Percentiles rank a stretch among this genome's conserved stretches.
Evolutionary conservation across 2,329 filamentous ascomycete genomes (phyloP).

Genomic region (Epichloe hybrida): DNA sequence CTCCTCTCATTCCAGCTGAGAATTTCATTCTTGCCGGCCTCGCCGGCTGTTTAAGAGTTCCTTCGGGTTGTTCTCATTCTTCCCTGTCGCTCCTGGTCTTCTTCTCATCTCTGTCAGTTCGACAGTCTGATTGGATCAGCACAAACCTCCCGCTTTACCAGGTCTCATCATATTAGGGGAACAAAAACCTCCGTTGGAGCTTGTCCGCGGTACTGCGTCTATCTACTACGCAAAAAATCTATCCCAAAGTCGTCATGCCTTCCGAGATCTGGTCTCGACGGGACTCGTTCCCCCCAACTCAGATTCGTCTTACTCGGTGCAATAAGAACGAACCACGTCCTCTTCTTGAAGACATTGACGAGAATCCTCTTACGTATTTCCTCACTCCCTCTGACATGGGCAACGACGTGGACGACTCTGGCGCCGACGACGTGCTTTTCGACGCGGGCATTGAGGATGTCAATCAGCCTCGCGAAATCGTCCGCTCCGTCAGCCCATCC

Average conservation of each 20-base stretch:
- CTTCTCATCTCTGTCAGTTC: not conserved
- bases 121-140: not conserved
- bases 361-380: constrained; percentile 43
- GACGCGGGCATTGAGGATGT: constrained; percentile 44
- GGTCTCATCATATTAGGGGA: not conserved
- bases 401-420: constrained; percentile 25
- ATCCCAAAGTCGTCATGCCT: constrained; percentile 18
- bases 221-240: not conserved
- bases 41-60: constrained; percentile 1
- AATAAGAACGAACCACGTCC: constrained; percentile 21
- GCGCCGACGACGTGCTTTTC: constrained; percentile 34
- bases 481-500: constrained; percentile 44
- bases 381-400: constrained; percentile 34
- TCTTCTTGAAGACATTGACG: constrained; percentile 34
- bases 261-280: constrained; percentile 21
- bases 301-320: constrained; percentile 30
- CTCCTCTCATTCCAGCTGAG: not conserved
- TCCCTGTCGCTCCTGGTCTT: not conserved
- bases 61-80: not conserved
- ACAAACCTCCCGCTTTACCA: not conserved
- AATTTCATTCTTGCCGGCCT: constrained; percentile 1
- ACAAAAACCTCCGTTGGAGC: not conserved
- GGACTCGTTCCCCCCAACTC: constrained; percentile 42
- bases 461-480: constrained; percentile 28
- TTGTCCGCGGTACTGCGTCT: not conserved